Evolutionary conservation across 2,329 filamentous ascomycete genomes (phyloP).

Genomic region (Drechslerella dactyloides): DNA sequence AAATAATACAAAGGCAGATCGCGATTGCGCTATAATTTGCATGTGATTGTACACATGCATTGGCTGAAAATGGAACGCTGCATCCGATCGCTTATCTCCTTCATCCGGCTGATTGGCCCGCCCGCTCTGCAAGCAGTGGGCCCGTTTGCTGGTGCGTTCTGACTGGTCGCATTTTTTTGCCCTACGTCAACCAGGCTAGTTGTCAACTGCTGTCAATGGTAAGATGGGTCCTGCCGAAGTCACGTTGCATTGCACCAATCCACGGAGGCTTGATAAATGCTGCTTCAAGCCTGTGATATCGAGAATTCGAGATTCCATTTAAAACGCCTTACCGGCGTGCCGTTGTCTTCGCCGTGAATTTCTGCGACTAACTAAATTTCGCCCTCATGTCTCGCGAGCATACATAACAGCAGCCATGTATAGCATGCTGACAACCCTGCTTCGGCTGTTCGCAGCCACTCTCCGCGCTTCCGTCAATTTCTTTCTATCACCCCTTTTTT

Average conservation of each 20-base stretch:
- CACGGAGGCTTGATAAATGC: neutral
- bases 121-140: neutral
- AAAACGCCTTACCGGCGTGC: neutral
- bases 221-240: slow-evolving; percentile 21
- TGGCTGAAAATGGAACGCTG: neutral
- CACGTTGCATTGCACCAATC: slow-evolving; percentile 39
- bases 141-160: slow-evolving; percentile 9
- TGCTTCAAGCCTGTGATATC: neutral
- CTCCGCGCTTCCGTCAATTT: slow-evolving; percentile 30
- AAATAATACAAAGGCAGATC: no score
- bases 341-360: neutral
- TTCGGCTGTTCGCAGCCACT: slow-evolving; percentile 17
- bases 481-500: slow-evolving; percentile 36
- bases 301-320: neutral
- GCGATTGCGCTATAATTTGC: no score
- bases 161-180: slow-evolving; percentile 24
- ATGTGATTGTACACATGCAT: no score
- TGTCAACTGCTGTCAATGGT: neutral
- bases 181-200: slow-evolving; percentile 18
- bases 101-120: slow-evolving; percentile 4
- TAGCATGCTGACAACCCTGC: slow-evolving; percentile 20
- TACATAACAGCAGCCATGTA: neutral
- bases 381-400: neutral
- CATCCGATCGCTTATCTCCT: slow-evolving; percentile 7
- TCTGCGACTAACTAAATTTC: neutral